A percentile compares a stretch with the other conserved stretches of the same genome.
Conservation (phyloP, 1,284 basidiomycete species). For the Ganoderma resinaceum region DNA sequence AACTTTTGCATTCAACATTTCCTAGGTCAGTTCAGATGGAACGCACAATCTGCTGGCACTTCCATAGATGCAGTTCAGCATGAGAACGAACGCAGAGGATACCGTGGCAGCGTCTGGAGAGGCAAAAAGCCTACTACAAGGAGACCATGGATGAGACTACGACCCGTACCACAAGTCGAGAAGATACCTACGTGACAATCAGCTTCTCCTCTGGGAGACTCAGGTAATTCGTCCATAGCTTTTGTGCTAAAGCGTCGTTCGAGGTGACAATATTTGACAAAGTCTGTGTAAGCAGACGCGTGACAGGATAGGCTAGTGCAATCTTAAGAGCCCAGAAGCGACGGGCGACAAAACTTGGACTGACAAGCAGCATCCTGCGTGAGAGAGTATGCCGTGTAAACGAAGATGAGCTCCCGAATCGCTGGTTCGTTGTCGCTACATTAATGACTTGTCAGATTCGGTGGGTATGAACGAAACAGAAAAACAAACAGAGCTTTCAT, state of each 20-base stretch:
- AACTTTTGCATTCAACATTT: not conserved
- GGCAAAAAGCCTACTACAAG: conserved; percentile 71
- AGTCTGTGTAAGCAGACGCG: conserved; percentile 70
- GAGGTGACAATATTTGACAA: conserved; percentile 78
- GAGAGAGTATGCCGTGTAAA: conserved; percentile 74
- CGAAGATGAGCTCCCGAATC: conserved; percentile 64
- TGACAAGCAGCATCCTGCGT: conserved; percentile 62
- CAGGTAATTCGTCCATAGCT: conserved; percentile 71
- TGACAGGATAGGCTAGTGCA: conserved; percentile 57
- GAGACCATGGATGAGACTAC: conserved; percentile 20
- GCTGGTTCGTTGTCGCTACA: conserved; percentile 67
- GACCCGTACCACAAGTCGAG: conserved; percentile 6
- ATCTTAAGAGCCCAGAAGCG: not conserved
- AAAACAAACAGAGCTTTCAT: conserved; percentile 65
- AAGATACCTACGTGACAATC: conserved; percentile 66
- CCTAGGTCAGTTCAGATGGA: not conserved
- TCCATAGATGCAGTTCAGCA: conserved; percentile 74
- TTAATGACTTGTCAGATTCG: not conserved
- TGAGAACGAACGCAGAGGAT: conserved; percentile 70
- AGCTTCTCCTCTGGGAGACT: conserved; percentile 74
- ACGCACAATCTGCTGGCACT: conserved; percentile 65
- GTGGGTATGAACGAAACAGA: conserved; percentile 6
- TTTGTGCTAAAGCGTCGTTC: conserved; percentile 62
- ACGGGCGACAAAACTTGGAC: conserved; percentile 28
- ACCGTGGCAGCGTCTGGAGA: conserved; percentile 71